Conservation (phyloP, 2,329 filamentous ascomycete genomes). For the Chaetomium sp. region DNA sequence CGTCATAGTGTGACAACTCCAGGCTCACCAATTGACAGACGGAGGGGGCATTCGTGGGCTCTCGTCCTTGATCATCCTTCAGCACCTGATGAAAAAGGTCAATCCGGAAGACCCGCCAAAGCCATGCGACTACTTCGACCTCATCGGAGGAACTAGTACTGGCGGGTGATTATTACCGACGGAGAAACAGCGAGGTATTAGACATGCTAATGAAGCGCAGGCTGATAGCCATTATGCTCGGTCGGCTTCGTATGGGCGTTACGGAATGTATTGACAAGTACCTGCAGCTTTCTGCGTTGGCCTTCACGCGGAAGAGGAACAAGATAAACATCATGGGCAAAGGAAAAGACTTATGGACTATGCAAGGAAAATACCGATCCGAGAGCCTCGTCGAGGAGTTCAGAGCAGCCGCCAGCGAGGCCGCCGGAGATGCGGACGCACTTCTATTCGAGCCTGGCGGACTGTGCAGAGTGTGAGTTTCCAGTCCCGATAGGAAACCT, state of each 20-base stretch:
- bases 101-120: not conserved
- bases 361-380: not conserved
- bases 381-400: not conserved
- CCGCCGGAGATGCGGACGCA: not conserved
- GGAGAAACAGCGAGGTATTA: not conserved
- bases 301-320: not conserved
- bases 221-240: not conserved
- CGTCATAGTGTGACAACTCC: too few species aligned
- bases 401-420: not conserved
- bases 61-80: not conserved
- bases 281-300: not conserved
- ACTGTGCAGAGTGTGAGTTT: not conserved
- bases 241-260: not conserved
- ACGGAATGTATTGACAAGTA: not conserved
- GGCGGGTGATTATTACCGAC: not conserved
- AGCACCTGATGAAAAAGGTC: not conserved
- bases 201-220: not conserved
- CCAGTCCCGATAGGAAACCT: not conserved
- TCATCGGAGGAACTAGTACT: not conserved
- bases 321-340: not conserved
- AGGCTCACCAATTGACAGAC: not conserved
- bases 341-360: not conserved
- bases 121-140: not conserved
- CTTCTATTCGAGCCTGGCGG: not conserved
- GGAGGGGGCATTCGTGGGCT: not conserved